Evolutionary conservation across 164 flowering plant species (phyloP).

Genomic region (Berberis vulgaris): DNA sequence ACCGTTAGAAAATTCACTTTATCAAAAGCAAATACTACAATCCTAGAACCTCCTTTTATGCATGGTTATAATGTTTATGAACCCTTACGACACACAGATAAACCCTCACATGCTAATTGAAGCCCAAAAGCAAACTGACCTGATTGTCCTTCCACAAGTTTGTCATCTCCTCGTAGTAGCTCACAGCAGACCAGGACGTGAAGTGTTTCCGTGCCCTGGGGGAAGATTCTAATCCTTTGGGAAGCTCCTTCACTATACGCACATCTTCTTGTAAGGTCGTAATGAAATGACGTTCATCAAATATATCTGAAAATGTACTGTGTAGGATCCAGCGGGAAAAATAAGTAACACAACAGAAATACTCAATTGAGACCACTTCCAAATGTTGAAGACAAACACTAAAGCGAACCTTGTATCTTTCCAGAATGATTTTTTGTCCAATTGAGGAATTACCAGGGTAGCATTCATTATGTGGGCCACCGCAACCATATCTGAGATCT

Average conservation of each 20-base stretch:
- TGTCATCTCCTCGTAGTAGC: slow-evolving; percentile 78
- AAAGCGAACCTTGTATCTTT: slow-evolving; percentile 68
- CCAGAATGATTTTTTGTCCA: slow-evolving; percentile 92
- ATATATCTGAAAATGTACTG: slow-evolving; percentile 84
- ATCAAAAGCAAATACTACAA: too few relatives aligned
- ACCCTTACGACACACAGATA: too few relatives aligned
- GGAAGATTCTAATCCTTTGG: slow-evolving; percentile 57
- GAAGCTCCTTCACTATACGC: slow-evolving; percentile 70
- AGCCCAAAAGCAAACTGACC: slow-evolving; percentile 22
- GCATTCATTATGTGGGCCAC: slow-evolving; percentile 94
- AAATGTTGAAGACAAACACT: background rate
- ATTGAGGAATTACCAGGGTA: slow-evolving; percentile 88
- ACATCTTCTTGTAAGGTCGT: slow-evolving; percentile 53
- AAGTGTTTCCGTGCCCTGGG: slow-evolving; percentile 93
- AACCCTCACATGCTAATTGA: background rate
- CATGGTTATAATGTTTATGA: too few relatives aligned
- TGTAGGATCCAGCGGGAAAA: background rate
- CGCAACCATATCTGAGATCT: slow-evolving; percentile 98
- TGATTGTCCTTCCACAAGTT: slow-evolving; percentile 62
- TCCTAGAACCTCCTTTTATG: too few relatives aligned
- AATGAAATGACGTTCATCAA: slow-evolving; percentile 82
- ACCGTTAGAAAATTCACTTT: too few relatives aligned
- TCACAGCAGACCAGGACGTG: slow-evolving; percentile 66
- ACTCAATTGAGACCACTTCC: background rate
- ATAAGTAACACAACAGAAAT: background rate